Base-by-base conservation (phyloP, 129 eudicot genomes). In the Lonicera japonica region DNA sequence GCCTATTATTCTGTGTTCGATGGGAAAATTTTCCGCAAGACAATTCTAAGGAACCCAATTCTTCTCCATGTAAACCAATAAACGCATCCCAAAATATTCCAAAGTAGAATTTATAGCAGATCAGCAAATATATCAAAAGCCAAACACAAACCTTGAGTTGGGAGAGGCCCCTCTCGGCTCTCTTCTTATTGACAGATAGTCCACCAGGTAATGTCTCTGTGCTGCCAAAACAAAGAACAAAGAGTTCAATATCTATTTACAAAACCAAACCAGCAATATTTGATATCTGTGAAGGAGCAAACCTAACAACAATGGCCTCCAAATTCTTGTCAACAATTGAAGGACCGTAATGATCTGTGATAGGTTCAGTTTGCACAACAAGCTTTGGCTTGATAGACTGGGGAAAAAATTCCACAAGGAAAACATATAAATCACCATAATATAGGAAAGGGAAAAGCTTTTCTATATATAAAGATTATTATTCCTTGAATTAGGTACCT, bases 241-340 rank as follows among this genome's bases (percentile, higher is more conserved):
- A 20, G 21, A 50, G 5, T 50, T 17, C 15, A 1, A 3, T 50
- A 50, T n/a, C n/a, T 2, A 43, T 8, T 43, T 43, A 2, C 50
- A 43, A 14, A 4, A 43, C 50, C 50, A 43, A 11, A 43, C 50
- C 16, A 43, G 8, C 50, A 43, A 14, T 43, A 3, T 43, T 43
- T 43, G 3, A 43, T 4, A 8, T 43, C 3, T 29, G 36, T 29
- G 34, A 45, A 22, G 46, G 48, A 71, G 65, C 63, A 16, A 46
- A 94, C 99, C 99, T 88, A 74, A 94, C 99, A 71, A 94, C 77
- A 64, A 94, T 81, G 20, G 99, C 99, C 75, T 94, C 96, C 76
- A 94, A 78, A 75, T 85, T 66, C 34, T 77, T 71, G 43, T 94
- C 96, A 19, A 88, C 63, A n/a, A 88, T 85, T 38, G 99, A 83